These are phyloP conservation scores for Globisporangium irregulare DNA, from an alignment of 352 stramenopile species.

Conservation along the genomic window DNA sequence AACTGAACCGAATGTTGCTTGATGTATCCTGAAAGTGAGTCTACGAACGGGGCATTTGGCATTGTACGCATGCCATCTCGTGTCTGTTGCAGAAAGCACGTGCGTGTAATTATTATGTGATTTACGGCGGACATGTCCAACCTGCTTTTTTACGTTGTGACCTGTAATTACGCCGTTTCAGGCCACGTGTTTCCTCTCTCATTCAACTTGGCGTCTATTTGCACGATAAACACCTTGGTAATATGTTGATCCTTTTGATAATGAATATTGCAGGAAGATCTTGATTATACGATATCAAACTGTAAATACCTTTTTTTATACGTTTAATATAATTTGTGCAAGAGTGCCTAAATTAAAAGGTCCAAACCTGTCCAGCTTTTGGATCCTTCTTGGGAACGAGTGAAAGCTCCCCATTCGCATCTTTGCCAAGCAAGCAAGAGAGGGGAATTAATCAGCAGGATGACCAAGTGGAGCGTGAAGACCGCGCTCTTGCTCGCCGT, in stretches of 20 bases:
- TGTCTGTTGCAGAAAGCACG: no score
- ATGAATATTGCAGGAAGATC: no score
- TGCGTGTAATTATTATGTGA: background rate
- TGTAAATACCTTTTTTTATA: background rate
- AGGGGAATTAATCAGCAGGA: slow-evolving; percentile 16
- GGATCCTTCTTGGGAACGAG: background rate
- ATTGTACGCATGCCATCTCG: background rate
- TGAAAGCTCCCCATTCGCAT: background rate
- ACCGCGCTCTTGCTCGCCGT: slow-evolving; percentile 41
- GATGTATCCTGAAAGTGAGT: background rate
- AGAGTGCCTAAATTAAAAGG: background rate
- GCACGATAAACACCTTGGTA: background rate
- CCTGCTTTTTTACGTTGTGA: background rate
- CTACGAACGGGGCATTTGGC: background rate
- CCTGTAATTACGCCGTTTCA: background rate
- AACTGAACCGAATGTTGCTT: background rate
- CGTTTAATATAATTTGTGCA: background rate
- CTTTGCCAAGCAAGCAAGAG: slow-evolving; percentile 5
- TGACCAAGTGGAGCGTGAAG: slow-evolving; percentile 55
- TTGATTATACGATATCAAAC: no score
- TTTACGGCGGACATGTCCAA: background rate
- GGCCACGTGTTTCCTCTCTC: background rate
- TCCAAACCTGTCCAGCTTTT: background rate
- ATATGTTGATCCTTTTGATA: background rate
- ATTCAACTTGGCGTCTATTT: background rate